Percentiles rank a stretch among this genome's conserved stretches.
Conservation (phyloP, 2,329 filamentous ascomycete species). For the Myriosclerotinia scirpicola region DNA sequence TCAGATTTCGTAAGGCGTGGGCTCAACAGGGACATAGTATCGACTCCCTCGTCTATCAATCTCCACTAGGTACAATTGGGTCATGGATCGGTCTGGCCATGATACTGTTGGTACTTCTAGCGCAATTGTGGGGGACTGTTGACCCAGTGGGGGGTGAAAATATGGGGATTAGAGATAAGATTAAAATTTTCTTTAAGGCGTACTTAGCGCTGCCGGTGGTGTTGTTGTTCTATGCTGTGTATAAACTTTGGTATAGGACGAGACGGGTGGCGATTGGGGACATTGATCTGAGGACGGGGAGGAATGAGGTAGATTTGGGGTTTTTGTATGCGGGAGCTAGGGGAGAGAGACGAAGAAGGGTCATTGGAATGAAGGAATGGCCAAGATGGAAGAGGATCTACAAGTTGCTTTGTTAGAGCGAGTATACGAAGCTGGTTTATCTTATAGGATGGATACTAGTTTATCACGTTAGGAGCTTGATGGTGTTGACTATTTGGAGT, state of each 20-base stretch:
- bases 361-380: background rate
- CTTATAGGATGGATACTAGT: background rate
- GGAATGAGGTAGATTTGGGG: conserved; percentile 56
- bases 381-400: conserved; percentile 8
- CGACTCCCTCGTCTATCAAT: conserved; percentile 63
- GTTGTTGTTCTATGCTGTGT: conserved; percentile 64
- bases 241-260: conserved; percentile 78
- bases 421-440: background rate
- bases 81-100: conserved; percentile 61
- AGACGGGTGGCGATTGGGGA: conserved; percentile 64
- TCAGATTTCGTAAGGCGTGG: conserved; percentile 85
- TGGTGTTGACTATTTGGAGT: background rate
- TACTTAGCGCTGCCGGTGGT: conserved; percentile 71
- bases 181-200: conserved; percentile 69
- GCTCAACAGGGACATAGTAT: conserved; percentile 57
- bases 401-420: background rate
- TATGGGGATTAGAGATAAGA: conserved; percentile 46
- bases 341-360: conserved; percentile 32
- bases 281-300: conserved; percentile 84
- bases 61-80: conserved; percentile 58
- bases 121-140: conserved; percentile 75
- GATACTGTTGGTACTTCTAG: conserved; percentile 46
- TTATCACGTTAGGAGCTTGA: background rate
- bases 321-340: conserved; percentile 73
- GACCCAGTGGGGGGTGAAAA: conserved; percentile 61